A percentile compares a stretch with the other conserved stretches of the same genome.
These are phyloP conservation scores for Helicocarpus griseus DNA, from an alignment of 2,329 filamentous ascomycete genomes.

Conservation along the genomic window DNA sequence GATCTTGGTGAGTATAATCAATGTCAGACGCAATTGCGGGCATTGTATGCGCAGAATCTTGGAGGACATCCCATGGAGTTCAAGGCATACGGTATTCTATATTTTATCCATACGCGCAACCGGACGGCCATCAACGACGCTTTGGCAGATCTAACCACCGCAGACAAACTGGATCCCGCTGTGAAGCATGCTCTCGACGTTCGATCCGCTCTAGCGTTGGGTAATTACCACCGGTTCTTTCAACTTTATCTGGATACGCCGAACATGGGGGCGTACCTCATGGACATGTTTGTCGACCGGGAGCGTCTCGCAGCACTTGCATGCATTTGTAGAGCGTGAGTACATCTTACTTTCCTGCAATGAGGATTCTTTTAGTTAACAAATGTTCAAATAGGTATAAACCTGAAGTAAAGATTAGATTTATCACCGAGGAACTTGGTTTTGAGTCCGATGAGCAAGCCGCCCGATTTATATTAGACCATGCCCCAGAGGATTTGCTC, in stretches of 20 bases:
- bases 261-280: slow-evolving; percentile 95
- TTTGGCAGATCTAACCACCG: slow-evolving; percentile 94
- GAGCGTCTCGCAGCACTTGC: slow-evolving; percentile 85
- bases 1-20: slow-evolving; percentile 99
- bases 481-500: slow-evolving; percentile 65
- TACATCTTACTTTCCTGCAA: slow-evolving; percentile 17
- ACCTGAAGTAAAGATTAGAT: slow-evolving; percentile 76
- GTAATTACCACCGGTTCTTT: slow-evolving; percentile 98
- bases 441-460: slow-evolving; percentile 90
- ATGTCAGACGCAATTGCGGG: slow-evolving; percentile 95
- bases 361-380: slow-evolving; percentile 20
- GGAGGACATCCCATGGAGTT: slow-evolving; percentile 91
- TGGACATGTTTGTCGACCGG: slow-evolving; percentile 97
- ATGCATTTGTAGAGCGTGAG: slow-evolving; percentile 91
- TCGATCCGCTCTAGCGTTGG: slow-evolving; percentile 80
- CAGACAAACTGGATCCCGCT: slow-evolving; percentile 78
- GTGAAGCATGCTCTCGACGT: slow-evolving; percentile 89
- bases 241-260: slow-evolving; percentile 87
- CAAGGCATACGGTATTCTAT: slow-evolving; percentile 98
- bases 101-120: slow-evolving; percentile 98
- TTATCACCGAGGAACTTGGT: slow-evolving; percentile 89
- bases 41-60: slow-evolving; percentile 76
- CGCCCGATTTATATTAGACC: slow-evolving; percentile 77
- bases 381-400: slow-evolving; percentile 63
- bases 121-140: slow-evolving; percentile 96